Evolutionary conservation across 768 basidiomycete species (phyloP).

Genomic region (Cubamyces sp.): DNA sequence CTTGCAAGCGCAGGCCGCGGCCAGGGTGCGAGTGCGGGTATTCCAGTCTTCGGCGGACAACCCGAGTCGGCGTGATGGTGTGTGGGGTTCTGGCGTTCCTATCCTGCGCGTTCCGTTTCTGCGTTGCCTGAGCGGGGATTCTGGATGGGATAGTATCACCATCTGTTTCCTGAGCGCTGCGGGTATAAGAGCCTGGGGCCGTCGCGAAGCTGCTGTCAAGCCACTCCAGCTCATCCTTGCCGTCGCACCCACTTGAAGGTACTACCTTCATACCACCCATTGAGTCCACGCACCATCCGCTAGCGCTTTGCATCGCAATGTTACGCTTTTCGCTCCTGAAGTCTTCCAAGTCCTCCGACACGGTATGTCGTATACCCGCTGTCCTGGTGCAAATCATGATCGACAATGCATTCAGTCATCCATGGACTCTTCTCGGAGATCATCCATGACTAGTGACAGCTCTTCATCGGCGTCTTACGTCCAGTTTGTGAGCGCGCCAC

Average conservation of each 20-base stretch:
- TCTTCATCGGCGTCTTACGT: slow-evolving; percentile 19
- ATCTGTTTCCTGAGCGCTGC: not conserved
- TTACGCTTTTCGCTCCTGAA: slow-evolving; percentile 19
- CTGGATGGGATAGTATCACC: not conserved
- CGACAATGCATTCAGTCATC: slow-evolving; percentile 7
- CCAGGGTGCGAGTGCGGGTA: slow-evolving; percentile 8
- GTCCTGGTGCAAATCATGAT: no score
- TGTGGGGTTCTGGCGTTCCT: slow-evolving; percentile 3
- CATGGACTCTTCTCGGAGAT: slow-evolving; percentile 10
- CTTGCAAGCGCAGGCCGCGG: slow-evolving; percentile 8
- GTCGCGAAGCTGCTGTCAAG: not conserved
- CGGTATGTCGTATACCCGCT: not conserved
- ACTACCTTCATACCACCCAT: no score
- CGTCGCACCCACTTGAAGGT: no score
- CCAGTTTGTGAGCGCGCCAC: slow-evolving; percentile 7
- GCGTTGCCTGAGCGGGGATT: not conserved
- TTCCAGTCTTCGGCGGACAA: slow-evolving; percentile 16
- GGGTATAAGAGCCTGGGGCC: slow-evolving; percentile 10
- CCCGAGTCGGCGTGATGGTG: slow-evolving; percentile 17
- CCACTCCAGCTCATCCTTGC: no score
- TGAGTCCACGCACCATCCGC: no score
- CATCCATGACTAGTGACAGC: slow-evolving; percentile 12
- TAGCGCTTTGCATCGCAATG: slow-evolving; percentile 5
- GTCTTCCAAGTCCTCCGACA: slow-evolving; percentile 11
- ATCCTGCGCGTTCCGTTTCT: not conserved